A percentile compares a stretch with the other conserved stretches of the same genome.
Conservation (phyloP, 768 basidiomycete species). For the Mycena venus region DNA sequence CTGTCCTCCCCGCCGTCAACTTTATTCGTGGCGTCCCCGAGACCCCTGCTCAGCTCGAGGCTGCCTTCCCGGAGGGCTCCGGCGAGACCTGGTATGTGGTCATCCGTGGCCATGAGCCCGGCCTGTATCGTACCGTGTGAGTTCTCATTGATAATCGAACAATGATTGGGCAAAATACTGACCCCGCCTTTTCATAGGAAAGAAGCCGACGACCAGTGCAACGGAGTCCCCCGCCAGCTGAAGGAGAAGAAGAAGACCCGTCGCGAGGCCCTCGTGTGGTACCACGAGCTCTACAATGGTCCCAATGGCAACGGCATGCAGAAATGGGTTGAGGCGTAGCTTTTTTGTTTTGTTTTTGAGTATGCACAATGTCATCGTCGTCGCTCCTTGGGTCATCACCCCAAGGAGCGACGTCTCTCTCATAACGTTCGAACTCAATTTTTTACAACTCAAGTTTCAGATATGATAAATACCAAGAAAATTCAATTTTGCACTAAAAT, state of each 20-base stretch:
- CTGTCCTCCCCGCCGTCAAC: neutral
- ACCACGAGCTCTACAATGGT: neutral
- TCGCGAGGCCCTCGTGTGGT: neutral
- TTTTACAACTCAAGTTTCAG: too few relatives aligned
- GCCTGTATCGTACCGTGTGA: neutral
- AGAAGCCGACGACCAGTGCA: neutral
- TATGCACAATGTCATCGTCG: too few relatives aligned
- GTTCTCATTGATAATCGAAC: too few relatives aligned
- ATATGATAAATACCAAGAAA: too few relatives aligned
- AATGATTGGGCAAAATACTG: too few relatives aligned
- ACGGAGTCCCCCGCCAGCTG: neutral
- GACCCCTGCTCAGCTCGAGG: neutral
- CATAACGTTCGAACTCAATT: too few relatives aligned
- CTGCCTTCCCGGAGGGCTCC: neutral
- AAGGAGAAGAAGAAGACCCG: neutral
- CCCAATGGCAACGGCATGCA: neutral
- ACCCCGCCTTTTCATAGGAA: neutral
- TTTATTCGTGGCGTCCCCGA: neutral
- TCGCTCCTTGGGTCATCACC: too few relatives aligned
- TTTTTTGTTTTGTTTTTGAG: too few relatives aligned
- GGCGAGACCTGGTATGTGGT: slow-evolving; percentile 13
- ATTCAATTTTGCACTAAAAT: too few relatives aligned
- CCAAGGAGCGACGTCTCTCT: too few relatives aligned
- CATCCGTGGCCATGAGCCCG: slow-evolving; percentile 1
- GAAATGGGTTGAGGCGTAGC: neutral